Evolutionary conservation across 306 rosid species (phyloP), one percentile per base, ranked within the genome.

Genomic region (Cucurbita maxima): DNA sequence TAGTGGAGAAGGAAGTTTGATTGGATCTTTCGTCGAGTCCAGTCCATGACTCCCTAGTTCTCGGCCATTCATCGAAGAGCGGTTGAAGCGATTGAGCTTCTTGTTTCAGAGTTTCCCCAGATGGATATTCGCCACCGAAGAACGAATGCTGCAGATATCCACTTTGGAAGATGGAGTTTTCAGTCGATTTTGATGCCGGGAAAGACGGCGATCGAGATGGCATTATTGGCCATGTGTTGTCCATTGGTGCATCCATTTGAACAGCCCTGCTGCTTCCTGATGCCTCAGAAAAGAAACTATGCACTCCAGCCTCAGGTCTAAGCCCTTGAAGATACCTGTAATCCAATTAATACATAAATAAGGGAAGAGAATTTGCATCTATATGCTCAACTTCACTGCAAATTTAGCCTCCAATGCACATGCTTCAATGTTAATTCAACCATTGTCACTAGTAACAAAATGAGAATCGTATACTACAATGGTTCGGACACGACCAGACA

Each of bases 41-140:
- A 12, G 83, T 80, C 86, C 86, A 83, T 15, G 86, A 80, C 44
- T 83, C 83, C 75, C 83, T 43, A 64, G 81, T 61, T 80, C 77
- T 80, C 10, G 86, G 86, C 86, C 86, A 80, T 74, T 83, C 83
- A 10, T 80, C 86, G 45, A 83, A 83, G 69, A 83, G 80, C 30
- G 86, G 86, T 58, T 80, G 83, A 55, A 83, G 86, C 13, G 86
- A 80, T 69, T 83, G 86, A 22, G 79, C 81, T 66, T 83, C 86
- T 71, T 77, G 83, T 64, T 77, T 80, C 80, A 80, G 59, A 19
- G 76, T 22, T 41, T 73, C 83, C 25, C 75, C 83, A 0, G 77
- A 75, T 7, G 75, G 51, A 25, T 69, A 77, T 51, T 80, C 86
- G 8, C 63, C 56, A 40, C 56, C 56, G 51, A 83, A 80, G 56